Evolutionary conservation across 345 rosid species (phyloP).

Genomic region (Salix caprea): DNA sequence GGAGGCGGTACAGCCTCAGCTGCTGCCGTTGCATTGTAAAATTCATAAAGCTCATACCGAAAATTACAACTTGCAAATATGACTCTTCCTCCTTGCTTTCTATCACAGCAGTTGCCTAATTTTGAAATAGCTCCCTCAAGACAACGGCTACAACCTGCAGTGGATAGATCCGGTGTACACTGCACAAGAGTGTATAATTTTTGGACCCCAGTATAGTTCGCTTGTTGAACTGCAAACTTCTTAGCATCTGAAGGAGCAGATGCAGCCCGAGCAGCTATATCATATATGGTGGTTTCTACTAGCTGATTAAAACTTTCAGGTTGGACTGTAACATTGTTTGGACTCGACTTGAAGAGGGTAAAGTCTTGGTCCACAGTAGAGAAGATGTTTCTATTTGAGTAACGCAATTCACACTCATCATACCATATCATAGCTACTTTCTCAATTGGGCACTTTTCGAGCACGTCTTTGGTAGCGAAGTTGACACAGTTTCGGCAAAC

Average conservation of each 20-base stretch:
- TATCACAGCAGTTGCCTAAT: slow-evolving; percentile 26
- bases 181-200: slow-evolving; percentile 38
- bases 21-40: no score
- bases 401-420: slow-evolving; percentile 43
- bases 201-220: slow-evolving; percentile 11
- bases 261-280: slow-evolving; percentile 12
- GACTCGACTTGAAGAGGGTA: neutral
- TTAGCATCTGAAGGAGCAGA: slow-evolving; percentile 16
- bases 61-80: no score
- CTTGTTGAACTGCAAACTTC: slow-evolving; percentile 31
- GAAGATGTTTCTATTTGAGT: slow-evolving; percentile 40
- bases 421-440: slow-evolving; percentile 33
- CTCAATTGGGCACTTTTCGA: slow-evolving; percentile 23
- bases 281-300: neutral
- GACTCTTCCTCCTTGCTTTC: slow-evolving; percentile 27
- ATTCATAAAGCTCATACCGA: no score
- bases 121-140: slow-evolving; percentile 15
- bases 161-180: slow-evolving; percentile 50
- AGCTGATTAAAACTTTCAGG: slow-evolving; percentile 10
- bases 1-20: no score
- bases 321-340: neutral
- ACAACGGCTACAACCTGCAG: slow-evolving; percentile 28
- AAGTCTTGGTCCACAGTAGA: neutral
- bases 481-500: slow-evolving; percentile 35
- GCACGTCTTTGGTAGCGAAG: slow-evolving; percentile 14